Evolutionary conservation across 2,329 filamentous ascomycete genomes (phyloP).

Genomic region (Cercospora beticola): DNA sequence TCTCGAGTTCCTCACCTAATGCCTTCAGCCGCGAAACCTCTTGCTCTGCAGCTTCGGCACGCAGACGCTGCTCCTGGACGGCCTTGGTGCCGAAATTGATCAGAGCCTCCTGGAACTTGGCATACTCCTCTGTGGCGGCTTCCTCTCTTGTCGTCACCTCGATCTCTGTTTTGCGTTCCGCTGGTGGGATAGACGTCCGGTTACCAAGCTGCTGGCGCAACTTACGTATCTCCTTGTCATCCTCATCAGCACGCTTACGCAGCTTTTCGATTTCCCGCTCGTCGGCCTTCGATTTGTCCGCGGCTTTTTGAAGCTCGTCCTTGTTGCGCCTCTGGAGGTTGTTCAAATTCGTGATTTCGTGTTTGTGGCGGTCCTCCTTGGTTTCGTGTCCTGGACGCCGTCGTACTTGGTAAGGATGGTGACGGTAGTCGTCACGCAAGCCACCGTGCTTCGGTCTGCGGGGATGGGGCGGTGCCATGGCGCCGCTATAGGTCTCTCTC

Average conservation of each 20-base stretch:
- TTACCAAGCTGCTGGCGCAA: conserved; percentile 11
- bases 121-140: not conserved
- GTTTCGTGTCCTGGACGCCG: not conserved
- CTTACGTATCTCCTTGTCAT: conserved; percentile 10
- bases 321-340: not conserved
- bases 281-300: conserved; percentile 1
- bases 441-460: not conserved
- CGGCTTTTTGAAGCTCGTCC: not conserved
- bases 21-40: not conserved
- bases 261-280: conserved; percentile 14
- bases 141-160: not conserved
- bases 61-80: conserved; percentile 13
- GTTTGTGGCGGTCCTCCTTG: not conserved
- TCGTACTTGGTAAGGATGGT: not conserved
- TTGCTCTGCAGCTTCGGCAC: not conserved
- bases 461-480: not conserved
- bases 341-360: not conserved
- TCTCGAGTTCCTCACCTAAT: conserved; percentile 1
- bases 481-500: not conserved
- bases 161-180: not conserved
- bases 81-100: conserved; percentile 11
- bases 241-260: conserved; percentile 5
- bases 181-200: not conserved
- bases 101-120: conserved; percentile 3
- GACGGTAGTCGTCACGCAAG: not conserved